Evolutionary conservation across 2,329 filamentous ascomycete genomes (phyloP).

Genomic region (Hymenoscyphus salicellus): DNA sequence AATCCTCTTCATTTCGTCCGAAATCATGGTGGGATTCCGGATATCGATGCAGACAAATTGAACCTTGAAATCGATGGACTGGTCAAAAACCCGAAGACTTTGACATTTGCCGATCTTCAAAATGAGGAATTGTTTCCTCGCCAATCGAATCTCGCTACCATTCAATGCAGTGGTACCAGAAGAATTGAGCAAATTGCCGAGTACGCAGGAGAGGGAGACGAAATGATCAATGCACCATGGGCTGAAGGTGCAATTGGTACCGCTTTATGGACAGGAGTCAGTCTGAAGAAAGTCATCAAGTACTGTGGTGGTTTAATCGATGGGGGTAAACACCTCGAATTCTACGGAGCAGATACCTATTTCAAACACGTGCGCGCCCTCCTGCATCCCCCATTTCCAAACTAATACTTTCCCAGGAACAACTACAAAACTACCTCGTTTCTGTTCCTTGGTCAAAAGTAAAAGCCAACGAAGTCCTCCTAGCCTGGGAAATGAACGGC

Average conservation of each 20-base stretch:
- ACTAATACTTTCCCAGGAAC: conserved; percentile 33
- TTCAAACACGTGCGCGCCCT: conserved; percentile 53
- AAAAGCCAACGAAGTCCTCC: conserved; percentile 61
- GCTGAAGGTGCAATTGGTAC: conserved; percentile 67
- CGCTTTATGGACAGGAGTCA: conserved; percentile 60
- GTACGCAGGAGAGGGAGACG: conserved; percentile 66
- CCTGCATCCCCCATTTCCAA: not conserved
- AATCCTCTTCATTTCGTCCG: conserved; percentile 65
- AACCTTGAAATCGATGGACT: conserved; percentile 25
- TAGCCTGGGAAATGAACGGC: conserved; percentile 68
- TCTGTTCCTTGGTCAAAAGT: conserved; percentile 67
- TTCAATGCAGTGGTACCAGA: conserved; percentile 68
- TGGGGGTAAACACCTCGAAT: conserved; percentile 60
- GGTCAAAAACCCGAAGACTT: conserved; percentile 23
- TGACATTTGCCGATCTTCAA: conserved; percentile 23
- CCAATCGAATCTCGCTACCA: conserved; percentile 49
- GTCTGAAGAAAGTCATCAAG: conserved; percentile 68
- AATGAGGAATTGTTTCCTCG: conserved; percentile 27
- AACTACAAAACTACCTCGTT: conserved; percentile 65
- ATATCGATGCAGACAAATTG: conserved; percentile 56
- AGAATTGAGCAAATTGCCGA: conserved; percentile 65
- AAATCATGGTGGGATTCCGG: conserved; percentile 69
- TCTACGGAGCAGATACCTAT: conserved; percentile 70
- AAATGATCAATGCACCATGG: conserved; percentile 52
- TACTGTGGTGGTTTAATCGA: conserved; percentile 60